phyloP scores from a whole-genome alignment of 2,329 filamentous ascomycete species.

The Fusarium anguioides region DNA sequence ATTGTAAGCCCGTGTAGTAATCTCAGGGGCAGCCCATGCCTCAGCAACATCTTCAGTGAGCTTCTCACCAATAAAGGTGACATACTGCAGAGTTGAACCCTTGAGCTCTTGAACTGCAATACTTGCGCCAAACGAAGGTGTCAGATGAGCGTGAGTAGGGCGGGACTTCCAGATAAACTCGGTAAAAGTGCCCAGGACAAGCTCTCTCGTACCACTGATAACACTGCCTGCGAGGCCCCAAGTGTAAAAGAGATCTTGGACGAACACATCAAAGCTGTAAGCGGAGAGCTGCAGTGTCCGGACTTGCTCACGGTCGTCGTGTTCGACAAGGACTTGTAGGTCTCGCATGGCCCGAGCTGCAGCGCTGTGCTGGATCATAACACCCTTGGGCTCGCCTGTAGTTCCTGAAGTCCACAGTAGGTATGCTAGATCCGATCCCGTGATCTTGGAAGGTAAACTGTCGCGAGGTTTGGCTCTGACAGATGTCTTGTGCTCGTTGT shows the following conservation, averaged over 20 bases:
- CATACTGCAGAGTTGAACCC: slow-evolving; percentile 19
- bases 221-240: slow-evolving; percentile 18
- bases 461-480: not conserved
- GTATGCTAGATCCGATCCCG: slow-evolving; percentile 7
- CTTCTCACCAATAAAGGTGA: slow-evolving; percentile 25
- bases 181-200: slow-evolving; percentile 18
- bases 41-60: slow-evolving; percentile 25
- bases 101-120: slow-evolving; percentile 20
- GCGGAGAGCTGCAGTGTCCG: slow-evolving; percentile 17
- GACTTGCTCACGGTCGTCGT: slow-evolving; percentile 15
- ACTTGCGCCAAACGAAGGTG: slow-evolving; percentile 24
- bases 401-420: slow-evolving; percentile 28
- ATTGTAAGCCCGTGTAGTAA: slow-evolving; percentile 24
- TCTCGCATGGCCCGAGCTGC: slow-evolving; percentile 22
- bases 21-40: slow-evolving; percentile 16
- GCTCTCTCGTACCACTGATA: slow-evolving; percentile 17
- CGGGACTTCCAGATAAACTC: slow-evolving; percentile 29
- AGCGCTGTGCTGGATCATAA: slow-evolving; percentile 27
- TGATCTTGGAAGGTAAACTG: not conserved
- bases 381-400: slow-evolving; percentile 22
- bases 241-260: slow-evolving; percentile 22
- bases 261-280: slow-evolving; percentile 32
- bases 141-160: slow-evolving; percentile 22
- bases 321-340: slow-evolving; percentile 22
- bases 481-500: not conserved